Percentiles rank a stretch among this genome's conserved stretches.
phyloP scores from a whole-genome alignment of 1,139 yeast genomes.

The Entelexis sorbosivorans region DNA sequence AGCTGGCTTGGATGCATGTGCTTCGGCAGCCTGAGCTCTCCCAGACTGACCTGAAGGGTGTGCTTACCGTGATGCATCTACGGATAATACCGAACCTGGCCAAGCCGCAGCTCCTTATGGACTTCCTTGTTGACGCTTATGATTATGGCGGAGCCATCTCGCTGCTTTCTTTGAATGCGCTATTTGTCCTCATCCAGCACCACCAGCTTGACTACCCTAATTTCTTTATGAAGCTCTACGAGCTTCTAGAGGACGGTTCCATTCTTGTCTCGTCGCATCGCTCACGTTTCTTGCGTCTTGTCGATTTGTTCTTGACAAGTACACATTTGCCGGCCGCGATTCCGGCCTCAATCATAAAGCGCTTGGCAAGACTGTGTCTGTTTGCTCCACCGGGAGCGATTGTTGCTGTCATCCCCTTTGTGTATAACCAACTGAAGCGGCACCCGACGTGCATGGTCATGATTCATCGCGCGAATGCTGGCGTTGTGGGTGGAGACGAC shows the following conservation, averaged over 20 bases:
- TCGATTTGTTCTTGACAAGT: constrained; percentile 76
- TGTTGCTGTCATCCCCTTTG: constrained; percentile 78
- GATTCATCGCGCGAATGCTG: constrained; percentile 47
- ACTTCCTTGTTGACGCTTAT: constrained; percentile 81
- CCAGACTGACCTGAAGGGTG: constrained; percentile 51
- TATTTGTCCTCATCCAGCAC: constrained; percentile 71
- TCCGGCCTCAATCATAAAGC: constrained; percentile 82
- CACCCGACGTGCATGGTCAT: constrained; percentile 91
- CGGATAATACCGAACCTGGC: constrained; percentile 71
- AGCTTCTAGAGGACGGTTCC: constrained; percentile 57
- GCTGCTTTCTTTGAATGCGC: constrained; percentile 72
- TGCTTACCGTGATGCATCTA: constrained; percentile 64
- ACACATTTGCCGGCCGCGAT: constrained; percentile 77
- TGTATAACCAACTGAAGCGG: constrained; percentile 75
- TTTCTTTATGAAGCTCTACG: constrained; percentile 72
- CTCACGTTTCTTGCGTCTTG: constrained; percentile 75
- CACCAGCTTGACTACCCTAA: constrained; percentile 88
- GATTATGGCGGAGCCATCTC: constrained; percentile 55
- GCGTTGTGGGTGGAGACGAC: constrained; percentile 36
- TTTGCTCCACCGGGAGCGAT: constrained; percentile 86
- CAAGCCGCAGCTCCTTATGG: constrained; percentile 79
- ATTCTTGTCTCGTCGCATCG: constrained; percentile 63
- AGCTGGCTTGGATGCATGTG: constrained; percentile 52
- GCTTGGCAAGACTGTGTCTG: constrained; percentile 60
- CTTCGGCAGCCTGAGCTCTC: constrained; percentile 36